Evolutionary conservation across 768 basidiomycete genomes (phyloP).

Genomic region (Tremella fuciformis): DNA sequence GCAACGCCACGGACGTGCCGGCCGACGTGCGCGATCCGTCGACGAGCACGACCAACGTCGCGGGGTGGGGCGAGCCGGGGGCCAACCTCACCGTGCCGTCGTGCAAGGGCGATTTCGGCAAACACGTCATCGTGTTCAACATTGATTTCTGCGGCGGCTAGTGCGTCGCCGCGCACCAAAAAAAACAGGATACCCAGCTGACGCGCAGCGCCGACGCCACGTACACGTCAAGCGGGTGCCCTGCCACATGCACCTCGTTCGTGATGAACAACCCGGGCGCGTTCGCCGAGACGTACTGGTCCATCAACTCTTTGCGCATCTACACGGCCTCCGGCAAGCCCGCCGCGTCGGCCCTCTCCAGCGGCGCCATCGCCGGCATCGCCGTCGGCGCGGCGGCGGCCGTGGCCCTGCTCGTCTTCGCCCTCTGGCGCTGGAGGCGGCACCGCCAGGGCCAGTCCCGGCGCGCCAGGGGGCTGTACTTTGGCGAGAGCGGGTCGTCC

Average conservation of each 20-base stretch:
- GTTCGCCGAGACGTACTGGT: conserved; percentile 69
- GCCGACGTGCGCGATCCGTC: conserved; percentile 43
- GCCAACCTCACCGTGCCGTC: conserved; percentile 47
- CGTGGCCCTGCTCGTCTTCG: conserved; percentile 15
- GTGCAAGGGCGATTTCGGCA: conserved; percentile 43
- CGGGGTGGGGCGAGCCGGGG: conserved; percentile 41
- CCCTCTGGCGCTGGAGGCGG: conserved; percentile 21
- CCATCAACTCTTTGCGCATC: conserved; percentile 62
- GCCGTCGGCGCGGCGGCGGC: conserved; percentile 31
- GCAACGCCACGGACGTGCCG: conserved; percentile 57
- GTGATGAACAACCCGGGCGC: conserved; percentile 62
- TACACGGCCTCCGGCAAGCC: conserved; percentile 53
- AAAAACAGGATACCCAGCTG: background rate
- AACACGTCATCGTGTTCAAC: conserved; percentile 59
- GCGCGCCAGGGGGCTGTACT: conserved; percentile 11
- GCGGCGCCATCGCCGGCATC: conserved; percentile 41
- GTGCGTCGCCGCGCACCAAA: conserved; percentile 14
- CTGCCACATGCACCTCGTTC: conserved; percentile 54
- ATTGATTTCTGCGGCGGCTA: conserved; percentile 48
- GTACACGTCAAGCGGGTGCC: conserved; percentile 38
- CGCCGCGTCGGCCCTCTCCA: conserved; percentile 22
- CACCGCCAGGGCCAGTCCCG: conserved; percentile 13
- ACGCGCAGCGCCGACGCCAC: conserved; percentile 34
- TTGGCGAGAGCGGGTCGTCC: too few relatives aligned
- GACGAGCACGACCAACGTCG: conserved; percentile 34